A percentile compares a stretch with the other conserved stretches of the same genome.
Evolutionary conservation across 345 rosid genomes (phyloP).

Genomic region (Dipteronia dyeriana): DNA sequence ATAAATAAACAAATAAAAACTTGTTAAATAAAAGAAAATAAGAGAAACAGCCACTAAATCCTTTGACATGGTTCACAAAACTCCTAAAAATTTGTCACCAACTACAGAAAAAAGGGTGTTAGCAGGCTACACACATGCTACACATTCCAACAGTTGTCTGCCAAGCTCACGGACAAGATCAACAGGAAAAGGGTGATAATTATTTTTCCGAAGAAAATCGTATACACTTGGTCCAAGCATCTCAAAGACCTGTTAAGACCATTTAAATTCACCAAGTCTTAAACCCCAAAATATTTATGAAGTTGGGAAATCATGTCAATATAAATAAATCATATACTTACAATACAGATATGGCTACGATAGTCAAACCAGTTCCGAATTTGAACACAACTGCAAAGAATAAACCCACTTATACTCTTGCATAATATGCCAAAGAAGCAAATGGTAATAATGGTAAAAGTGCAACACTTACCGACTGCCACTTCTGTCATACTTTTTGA

Average conservation of each 20-base stretch:
- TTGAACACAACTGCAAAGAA: constrained; percentile 65
- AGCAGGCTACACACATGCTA: constrained; percentile 62
- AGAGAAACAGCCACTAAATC: constrained; percentile 5
- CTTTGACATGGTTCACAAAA: constrained; percentile 18
- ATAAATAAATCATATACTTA: constrained; percentile 43
- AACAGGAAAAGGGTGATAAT: constrained; percentile 66
- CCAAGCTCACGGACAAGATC: constrained; percentile 79
- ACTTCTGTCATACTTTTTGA: constrained; percentile 52
- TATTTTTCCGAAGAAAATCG: constrained; percentile 72
- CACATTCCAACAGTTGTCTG: constrained; percentile 76
- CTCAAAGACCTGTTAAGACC: constrained; percentile 70
- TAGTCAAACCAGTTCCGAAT: constrained; percentile 67
- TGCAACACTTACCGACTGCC: constrained; percentile 50
- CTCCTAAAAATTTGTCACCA: constrained; percentile 13
- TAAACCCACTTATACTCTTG: constrained; percentile 29
- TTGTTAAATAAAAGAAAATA: neutral
- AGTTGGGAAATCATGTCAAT: constrained; percentile 19
- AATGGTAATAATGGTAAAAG: neutral
- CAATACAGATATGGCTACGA: constrained; percentile 66
- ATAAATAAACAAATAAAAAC: neutral
- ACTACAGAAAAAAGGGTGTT: constrained; percentile 22
- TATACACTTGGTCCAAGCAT: constrained; percentile 84
- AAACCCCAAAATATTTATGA: constrained; percentile 27
- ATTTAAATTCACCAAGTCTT: constrained; percentile 42
- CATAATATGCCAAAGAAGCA: constrained; percentile 5